Evolutionary conservation across 768 basidiomycete species (phyloP).

Genomic region (Podaxis sp.): DNA sequence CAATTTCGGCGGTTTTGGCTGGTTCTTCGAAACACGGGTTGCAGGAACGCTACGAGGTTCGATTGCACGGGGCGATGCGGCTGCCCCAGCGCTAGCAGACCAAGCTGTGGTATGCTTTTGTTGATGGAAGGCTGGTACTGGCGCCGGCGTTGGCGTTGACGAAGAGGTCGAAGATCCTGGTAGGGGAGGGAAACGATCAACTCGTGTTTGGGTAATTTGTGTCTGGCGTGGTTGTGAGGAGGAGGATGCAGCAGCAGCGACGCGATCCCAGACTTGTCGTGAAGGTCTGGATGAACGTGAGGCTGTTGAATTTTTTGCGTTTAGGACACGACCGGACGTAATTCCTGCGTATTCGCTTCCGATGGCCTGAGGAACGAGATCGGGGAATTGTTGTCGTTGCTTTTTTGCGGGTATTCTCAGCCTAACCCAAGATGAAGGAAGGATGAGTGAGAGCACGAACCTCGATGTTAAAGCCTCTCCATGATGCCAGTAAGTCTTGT

Average conservation of each 20-base stretch:
- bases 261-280: constrained; percentile 79
- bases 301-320: constrained; percentile 73
- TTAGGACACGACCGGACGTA: constrained; percentile 76
- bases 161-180: constrained; percentile 16
- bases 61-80: constrained; percentile 13
- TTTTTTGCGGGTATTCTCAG: constrained; percentile 22
- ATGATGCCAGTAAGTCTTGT: constrained; percentile 63
- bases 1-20: constrained; percentile 38
- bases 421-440: background rate
- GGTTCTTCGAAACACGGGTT: constrained; percentile 7
- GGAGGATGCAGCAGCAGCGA: constrained; percentile 69
- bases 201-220: constrained; percentile 17
- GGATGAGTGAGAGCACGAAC: constrained; percentile 30
- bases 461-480: constrained; percentile 85
- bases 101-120: constrained; percentile 58
- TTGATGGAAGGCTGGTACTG: constrained; percentile 34
- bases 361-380: constrained; percentile 53
- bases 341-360: constrained; percentile 76
- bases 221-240: constrained; percentile 20
- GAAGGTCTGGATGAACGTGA: constrained; percentile 50
- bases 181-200: constrained; percentile 33
- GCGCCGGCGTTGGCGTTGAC: constrained; percentile 12
- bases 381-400: constrained; percentile 86
- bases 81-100: constrained; percentile 37
- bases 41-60: constrained; percentile 15